Evolutionary conservation across 2,329 filamentous ascomycete species (phyloP).

Genomic region (Aspergillus japonicus): DNA sequence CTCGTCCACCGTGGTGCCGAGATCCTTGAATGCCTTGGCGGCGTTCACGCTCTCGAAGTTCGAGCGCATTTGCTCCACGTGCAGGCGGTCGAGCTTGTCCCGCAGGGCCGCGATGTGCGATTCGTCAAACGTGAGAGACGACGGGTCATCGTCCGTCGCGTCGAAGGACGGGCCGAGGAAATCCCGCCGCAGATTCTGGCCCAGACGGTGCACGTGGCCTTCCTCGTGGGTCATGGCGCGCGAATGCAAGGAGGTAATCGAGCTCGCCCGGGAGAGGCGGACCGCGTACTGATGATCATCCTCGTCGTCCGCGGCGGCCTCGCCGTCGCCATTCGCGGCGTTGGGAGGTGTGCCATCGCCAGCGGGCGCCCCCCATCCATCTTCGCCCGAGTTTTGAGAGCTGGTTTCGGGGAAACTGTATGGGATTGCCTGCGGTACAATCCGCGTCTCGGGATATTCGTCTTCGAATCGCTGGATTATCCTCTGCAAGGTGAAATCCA

Average conservation of each 20-base stretch:
- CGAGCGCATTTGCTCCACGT: constrained; percentile 42
- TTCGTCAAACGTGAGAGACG: constrained; percentile 36
- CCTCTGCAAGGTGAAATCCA: constrained; percentile 81
- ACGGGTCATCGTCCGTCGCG: constrained; percentile 33
- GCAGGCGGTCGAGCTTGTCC: constrained; percentile 44
- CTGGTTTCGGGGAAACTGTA: constrained; percentile 26
- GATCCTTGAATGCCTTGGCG: constrained; percentile 43
- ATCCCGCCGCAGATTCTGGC: constrained; percentile 64
- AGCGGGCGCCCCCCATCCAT: constrained; percentile 21
- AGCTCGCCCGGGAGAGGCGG: constrained; percentile 59
- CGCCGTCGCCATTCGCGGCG: constrained; percentile 28
- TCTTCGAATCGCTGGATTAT: constrained; percentile 97
- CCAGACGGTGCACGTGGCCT: constrained; percentile 67
- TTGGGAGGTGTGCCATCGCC: constrained; percentile 33
- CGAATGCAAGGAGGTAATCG: constrained; percentile 66
- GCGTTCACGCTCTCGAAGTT: constrained; percentile 39
- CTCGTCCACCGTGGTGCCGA: constrained; percentile 48
- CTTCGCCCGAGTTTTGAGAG: constrained; percentile 38
- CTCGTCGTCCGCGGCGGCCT: constrained; percentile 41
- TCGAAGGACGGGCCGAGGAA: constrained; percentile 54
- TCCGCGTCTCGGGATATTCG: constrained; percentile 86
- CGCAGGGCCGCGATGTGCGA: constrained; percentile 48
- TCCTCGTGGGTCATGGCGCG: constrained; percentile 66
- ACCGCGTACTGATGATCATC: constrained; percentile 46
- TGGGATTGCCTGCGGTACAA: constrained; percentile 32